phyloP scores from a whole-genome alignment of 2,329 filamentous ascomycete species.

The Ascochyta rabiei region DNA sequence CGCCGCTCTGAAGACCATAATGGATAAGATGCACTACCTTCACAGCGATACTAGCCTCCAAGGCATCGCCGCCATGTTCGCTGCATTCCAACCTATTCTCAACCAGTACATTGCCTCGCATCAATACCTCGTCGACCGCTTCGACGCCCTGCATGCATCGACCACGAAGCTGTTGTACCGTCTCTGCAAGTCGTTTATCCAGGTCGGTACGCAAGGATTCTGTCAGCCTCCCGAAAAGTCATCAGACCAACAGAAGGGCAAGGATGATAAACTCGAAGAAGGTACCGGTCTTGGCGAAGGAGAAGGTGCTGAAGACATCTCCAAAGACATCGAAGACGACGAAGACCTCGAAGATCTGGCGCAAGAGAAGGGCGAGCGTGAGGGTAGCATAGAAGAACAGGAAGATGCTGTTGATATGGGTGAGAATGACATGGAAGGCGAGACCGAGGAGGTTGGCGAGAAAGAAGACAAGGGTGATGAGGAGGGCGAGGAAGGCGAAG shows the following conservation, averaged over 20 bases:
- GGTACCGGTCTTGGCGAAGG: slow-evolving; percentile 95
- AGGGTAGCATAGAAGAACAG: slow-evolving; percentile 74
- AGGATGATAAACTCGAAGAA: slow-evolving; percentile 80
- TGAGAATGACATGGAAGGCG: slow-evolving; percentile 87
- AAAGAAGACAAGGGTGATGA: slow-evolving; percentile 66
- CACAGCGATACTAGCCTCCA: slow-evolving; percentile 50
- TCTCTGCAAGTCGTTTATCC: slow-evolving; percentile 76
- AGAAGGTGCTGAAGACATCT: slow-evolving; percentile 95
- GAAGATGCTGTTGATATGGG: slow-evolving; percentile 92
- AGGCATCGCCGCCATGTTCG: slow-evolving; percentile 63
- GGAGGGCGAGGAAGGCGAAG: slow-evolving; percentile 53
- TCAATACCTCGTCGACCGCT: slow-evolving; percentile 62
- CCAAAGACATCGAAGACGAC: slow-evolving; percentile 92
- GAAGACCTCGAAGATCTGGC: slow-evolving; percentile 92
- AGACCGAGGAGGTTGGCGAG: slow-evolving; percentile 67
- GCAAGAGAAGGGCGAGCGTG: slow-evolving; percentile 68
- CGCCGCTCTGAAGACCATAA: slow-evolving; percentile 50
- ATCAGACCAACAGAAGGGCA: slow-evolving; percentile 65
- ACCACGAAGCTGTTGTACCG: slow-evolving; percentile 76
- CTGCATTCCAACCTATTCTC: slow-evolving; percentile 71
- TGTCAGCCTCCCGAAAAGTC: slow-evolving; percentile 86
- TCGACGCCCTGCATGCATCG: slow-evolving; percentile 69
- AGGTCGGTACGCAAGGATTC: slow-evolving; percentile 84
- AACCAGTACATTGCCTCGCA: slow-evolving; percentile 72
- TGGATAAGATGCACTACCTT: slow-evolving; percentile 55